These are phyloP conservation scores for Saraca asoca DNA, from an alignment of 331 rosid species.

Conservation along the genomic window DNA sequence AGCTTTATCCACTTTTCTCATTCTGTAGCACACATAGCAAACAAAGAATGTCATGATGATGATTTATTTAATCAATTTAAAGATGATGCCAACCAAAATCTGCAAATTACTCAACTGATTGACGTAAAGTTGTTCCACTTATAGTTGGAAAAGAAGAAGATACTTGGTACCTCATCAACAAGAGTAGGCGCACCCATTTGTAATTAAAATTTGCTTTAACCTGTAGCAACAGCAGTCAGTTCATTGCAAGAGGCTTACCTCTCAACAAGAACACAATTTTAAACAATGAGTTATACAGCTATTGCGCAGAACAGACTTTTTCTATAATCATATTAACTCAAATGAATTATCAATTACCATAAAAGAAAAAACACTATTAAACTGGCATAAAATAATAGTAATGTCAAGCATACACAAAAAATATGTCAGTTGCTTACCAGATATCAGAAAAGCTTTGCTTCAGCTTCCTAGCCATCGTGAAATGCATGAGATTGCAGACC, in stretches of 20 bases:
- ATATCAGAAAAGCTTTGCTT: slow-evolving; percentile 34
- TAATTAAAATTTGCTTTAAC: not conserved
- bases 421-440: slow-evolving; percentile 36
- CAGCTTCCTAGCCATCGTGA: slow-evolving; percentile 30
- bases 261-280: not conserved
- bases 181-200: slow-evolving; percentile 1
- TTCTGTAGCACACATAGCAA: slow-evolving; percentile 21
- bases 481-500: slow-evolving; percentile 27
- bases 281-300: slow-evolving; percentile 2
- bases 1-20: slow-evolving; percentile 1
- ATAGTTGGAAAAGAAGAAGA: slow-evolving; percentile 6
- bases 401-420: slow-evolving; percentile 21
- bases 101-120: not conserved
- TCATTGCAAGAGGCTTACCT: not conserved
- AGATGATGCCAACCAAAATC: not conserved
- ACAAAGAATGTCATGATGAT: too few species aligned
- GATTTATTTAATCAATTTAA: not conserved
- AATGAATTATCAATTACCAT: slow-evolving; percentile 6
- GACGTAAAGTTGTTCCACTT: not conserved
- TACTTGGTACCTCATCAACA: not conserved
- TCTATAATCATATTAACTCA: slow-evolving; percentile 12
- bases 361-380: slow-evolving; percentile 17
- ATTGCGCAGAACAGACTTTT: slow-evolving; percentile 9
- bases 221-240: not conserved
- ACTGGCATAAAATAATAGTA: slow-evolving; percentile 11